phyloP scores from a whole-genome alignment of 345 rosid species.

The Physaria fendleri region DNA sequence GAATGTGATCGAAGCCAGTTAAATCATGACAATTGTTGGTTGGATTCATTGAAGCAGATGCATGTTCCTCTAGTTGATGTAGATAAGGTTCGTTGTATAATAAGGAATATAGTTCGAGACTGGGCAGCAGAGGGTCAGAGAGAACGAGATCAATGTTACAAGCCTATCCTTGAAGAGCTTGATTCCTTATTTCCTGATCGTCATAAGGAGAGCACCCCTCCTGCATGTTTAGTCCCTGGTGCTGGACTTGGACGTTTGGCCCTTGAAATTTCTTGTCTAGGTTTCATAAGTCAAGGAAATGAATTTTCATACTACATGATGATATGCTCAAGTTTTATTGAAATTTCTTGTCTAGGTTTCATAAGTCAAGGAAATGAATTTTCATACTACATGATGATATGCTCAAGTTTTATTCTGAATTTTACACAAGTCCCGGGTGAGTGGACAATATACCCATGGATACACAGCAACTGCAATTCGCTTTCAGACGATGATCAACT shows the following conservation, averaged over 20 bases:
- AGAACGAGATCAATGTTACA: conserved; percentile 90
- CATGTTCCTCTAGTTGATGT: conserved; percentile 91
- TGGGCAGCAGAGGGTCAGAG: conserved; percentile 97
- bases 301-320: conserved; percentile 99
- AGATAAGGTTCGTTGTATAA: conserved; percentile 98
- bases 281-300: conserved; percentile 96
- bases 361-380: conserved; percentile 97
- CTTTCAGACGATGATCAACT: conserved; percentile 86
- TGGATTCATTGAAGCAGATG: conserved; percentile 65
- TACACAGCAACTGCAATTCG: conserved; percentile 94
- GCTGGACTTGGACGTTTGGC: conserved; percentile 99
- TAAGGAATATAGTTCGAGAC: conserved; percentile 94
- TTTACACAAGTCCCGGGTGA: conserved; percentile 53
- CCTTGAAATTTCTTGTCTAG: conserved; percentile 88
- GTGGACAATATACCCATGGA: conserved; percentile 97
- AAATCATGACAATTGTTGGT: conserved; percentile 48
- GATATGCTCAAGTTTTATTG: conserved; percentile 97
- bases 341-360: no score
- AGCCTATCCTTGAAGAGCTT: conserved; percentile 89
- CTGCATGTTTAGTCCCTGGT: conserved; percentile 95
- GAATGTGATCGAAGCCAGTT: conserved; percentile 33
- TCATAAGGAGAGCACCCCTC: conserved; percentile 57
- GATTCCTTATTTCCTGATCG: conserved; percentile 77
- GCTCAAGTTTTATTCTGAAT: conserved; percentile 95
- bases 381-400: conserved; percentile 99